Conservation (phyloP, 2,329 filamentous ascomycete species). For the Aspergillus spinulosporus region DNA sequence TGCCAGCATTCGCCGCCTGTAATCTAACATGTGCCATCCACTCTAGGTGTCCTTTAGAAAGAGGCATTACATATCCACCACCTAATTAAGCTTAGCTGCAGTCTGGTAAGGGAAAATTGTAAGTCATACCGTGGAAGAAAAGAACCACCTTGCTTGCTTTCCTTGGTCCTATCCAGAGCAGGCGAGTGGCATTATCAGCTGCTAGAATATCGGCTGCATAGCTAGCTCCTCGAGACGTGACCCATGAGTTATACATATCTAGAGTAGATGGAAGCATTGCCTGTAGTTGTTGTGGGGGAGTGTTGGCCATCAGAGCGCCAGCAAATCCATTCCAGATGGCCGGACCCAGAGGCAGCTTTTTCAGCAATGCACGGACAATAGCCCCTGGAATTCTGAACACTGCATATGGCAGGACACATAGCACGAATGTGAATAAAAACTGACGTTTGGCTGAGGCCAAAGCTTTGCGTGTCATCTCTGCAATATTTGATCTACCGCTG, state of each 20-base stretch:
- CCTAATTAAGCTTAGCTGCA: constrained; percentile 10
- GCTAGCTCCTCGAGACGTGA: not conserved
- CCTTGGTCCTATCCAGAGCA: constrained; percentile 23
- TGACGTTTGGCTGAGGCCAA: too few relatives aligned
- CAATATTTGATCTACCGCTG: too few relatives aligned
- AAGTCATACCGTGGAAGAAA: constrained; percentile 25
- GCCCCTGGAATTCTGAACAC: not conserved
- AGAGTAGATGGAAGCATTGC: constrained; percentile 23
- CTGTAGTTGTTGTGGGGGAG: constrained; percentile 19
- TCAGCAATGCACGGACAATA: constrained; percentile 1
- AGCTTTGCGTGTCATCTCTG: not conserved
- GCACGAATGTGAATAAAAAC: not conserved
- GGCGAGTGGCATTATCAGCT: constrained; percentile 6
- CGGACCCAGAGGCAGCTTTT: not conserved
- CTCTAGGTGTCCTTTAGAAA: constrained; percentile 23
- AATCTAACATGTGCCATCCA: constrained; percentile 24
- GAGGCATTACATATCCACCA: constrained; percentile 29
- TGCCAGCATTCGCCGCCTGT: constrained; percentile 12
- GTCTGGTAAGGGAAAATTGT: not conserved
- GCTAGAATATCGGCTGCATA: not conserved
- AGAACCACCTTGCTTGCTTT: constrained; percentile 20
- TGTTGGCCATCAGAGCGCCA: constrained; percentile 18
- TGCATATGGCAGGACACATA: not conserved
- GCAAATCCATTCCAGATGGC: constrained; percentile 1
- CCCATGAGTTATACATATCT: constrained; percentile 22